Evolutionary conservation across 1,284 basidiomycete species (phyloP), one percentile per base, ranked within the genome.

Genomic region (Apiotrichum brassicae): DNA sequence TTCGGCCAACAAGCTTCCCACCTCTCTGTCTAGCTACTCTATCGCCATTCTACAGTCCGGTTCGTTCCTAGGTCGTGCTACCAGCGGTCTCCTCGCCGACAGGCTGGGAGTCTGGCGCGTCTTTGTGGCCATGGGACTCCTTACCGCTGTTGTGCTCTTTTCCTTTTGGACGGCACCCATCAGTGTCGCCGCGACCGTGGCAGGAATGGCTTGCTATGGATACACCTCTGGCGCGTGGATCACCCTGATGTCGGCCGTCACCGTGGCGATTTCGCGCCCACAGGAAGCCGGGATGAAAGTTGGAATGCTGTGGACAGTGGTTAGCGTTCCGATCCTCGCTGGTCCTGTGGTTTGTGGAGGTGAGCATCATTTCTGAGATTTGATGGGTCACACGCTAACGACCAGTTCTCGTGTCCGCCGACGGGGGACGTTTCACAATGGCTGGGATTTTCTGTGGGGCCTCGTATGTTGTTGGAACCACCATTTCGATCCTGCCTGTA

Each of bases 201-300:
- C 66, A 7, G 71, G 68, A 1, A 39, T 71, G 42, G 49, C 63
- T n/a, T 23, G 51, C 13, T 73, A 68, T 39, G 71, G 70, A 0
- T 53, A 54, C 35, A 44, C 55, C 6, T 60, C 57, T 40, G 71
- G 71, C 19, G 66, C 64, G 1, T 70, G 68, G 60, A 60, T 71
- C 24, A 61, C 66, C 4, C 55, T 71, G 22, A 60, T 70, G 4
- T 61, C 66, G 3, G 68, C 71, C 4, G 59, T 58, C 19, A 61
- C 60, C 11, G 71, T 62, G 0, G 49, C 63, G 0, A 64, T 73
- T 37, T 60, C 56, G 3, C 67, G 66, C 3, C 57, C 61, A 0
- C 55, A 61, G 24, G 66, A 71, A 48, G 61, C 66, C 20, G 71
- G 71, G 2, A 62, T 66, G 55, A 43, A 70, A 9, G 52, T 73